Evolutionary conservation across 208 protist species (phyloP).

Genomic region (Angomonas deanei): DNA sequence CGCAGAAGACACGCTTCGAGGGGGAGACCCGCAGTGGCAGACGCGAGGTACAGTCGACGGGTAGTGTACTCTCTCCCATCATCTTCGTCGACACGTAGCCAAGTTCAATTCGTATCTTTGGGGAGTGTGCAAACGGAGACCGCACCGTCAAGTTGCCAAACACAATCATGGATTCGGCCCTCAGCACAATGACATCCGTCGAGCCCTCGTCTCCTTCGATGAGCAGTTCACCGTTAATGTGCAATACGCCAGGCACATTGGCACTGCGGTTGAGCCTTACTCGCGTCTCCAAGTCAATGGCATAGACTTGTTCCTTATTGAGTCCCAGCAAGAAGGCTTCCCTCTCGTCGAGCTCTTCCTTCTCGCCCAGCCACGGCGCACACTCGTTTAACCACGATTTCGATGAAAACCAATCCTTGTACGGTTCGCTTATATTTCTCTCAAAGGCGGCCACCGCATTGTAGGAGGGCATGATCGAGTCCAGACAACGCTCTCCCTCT

Average conservation of each 20-base stretch:
- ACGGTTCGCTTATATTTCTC: background rate
- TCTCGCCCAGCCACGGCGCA: conserved; percentile 12
- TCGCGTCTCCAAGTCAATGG: conserved; percentile 19
- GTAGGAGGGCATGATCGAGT: background rate
- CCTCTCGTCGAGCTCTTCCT: background rate
- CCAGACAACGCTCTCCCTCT: background rate
- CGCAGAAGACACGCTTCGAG: conserved; percentile 19
- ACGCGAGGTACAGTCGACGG: conserved; percentile 1
- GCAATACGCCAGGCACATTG: conserved; percentile 18
- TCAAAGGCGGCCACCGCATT: background rate
- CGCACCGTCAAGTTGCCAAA: conserved; percentile 22
- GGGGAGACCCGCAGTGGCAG: conserved; percentile 12
- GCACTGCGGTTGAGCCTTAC: conserved; percentile 18
- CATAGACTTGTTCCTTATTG: conserved; percentile 8
- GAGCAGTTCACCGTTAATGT: conserved; percentile 29
- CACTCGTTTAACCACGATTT: conserved; percentile 19
- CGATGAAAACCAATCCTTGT: conserved; percentile 17
- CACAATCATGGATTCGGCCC: conserved; percentile 20
- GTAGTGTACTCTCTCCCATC: background rate
- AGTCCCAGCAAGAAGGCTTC: background rate
- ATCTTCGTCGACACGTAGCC: conserved; percentile 7
- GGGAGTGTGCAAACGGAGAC: background rate
- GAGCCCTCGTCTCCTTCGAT: conserved; percentile 2
- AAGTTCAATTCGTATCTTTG: conserved; percentile 16
- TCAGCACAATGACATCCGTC: conserved; percentile 4